A percentile compares a stretch with the other conserved stretches of the same genome.
phyloP scores from a whole-genome alignment of 2,329 filamentous ascomycete genomes.

The Didymella keratinophila region DNA sequence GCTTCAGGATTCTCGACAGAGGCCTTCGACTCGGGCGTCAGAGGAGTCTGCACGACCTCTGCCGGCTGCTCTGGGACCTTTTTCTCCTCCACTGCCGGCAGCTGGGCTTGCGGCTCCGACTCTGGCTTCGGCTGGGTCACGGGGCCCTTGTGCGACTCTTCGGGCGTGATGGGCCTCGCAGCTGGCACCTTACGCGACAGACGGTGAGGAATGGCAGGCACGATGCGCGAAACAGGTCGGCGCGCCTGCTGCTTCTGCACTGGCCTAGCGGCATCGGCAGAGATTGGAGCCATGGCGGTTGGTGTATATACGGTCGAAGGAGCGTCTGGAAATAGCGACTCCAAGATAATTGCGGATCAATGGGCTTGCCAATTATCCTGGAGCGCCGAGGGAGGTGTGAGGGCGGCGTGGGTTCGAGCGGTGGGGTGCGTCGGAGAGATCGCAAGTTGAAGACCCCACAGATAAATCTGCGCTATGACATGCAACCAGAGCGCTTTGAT shows the following conservation, averaged over 20 bases:
- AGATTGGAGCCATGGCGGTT: conserved; percentile 39
- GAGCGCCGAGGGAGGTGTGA: conserved; percentile 42
- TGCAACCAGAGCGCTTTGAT: conserved; percentile 7
- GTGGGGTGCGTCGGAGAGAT: conserved; percentile 28
- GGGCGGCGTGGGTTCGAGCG: conserved; percentile 22
- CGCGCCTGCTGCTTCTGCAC: conserved; percentile 39
- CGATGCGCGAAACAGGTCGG: conserved; percentile 43
- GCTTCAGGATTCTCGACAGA: conserved; percentile 27
- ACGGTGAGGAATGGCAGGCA: conserved; percentile 50
- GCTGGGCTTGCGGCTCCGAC: conserved; percentile 19
- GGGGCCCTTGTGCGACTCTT: conserved; percentile 32
- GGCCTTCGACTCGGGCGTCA: conserved; percentile 41
- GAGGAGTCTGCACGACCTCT: conserved; percentile 28
- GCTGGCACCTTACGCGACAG: conserved; percentile 39
- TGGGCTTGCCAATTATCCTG: conserved; percentile 52
- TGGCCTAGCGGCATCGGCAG: conserved; percentile 35
- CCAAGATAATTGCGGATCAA: conserved; percentile 52
- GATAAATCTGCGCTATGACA: conserved; percentile 17
- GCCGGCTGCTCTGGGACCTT: conserved; percentile 24
- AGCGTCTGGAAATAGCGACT: conserved; percentile 43
- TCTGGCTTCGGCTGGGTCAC: conserved; percentile 25
- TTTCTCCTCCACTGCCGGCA: conserved; percentile 23
- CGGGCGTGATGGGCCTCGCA: conserved; percentile 40
- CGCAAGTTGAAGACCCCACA: conserved; percentile 16
- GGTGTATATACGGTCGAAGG: conserved; percentile 4